Percentiles rank a stretch among this genome's conserved stretches.
Evolutionary conservation across 108 stramenopile species (phyloP).

Genomic region (Fistulifera pelliculosa): DNA sequence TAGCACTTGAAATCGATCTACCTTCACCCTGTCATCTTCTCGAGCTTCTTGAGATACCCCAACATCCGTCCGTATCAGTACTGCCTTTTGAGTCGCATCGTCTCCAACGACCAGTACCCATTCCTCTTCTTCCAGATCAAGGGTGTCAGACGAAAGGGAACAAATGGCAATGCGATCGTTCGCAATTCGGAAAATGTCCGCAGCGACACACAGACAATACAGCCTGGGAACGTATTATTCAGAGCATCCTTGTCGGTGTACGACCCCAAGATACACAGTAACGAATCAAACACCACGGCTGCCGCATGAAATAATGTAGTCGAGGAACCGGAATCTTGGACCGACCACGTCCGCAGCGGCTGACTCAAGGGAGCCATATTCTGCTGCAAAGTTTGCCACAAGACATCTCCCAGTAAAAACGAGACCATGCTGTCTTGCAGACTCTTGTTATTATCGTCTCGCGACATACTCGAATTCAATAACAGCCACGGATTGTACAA

Average conservation of each 20-base stretch:
- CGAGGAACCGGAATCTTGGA: too few species aligned
- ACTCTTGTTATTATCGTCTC: neutral
- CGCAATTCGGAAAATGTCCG: conserved; percentile 44
- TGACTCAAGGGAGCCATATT: conserved; percentile 5
- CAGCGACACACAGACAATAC: conserved; percentile 62
- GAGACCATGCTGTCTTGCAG: conserved; percentile 2
- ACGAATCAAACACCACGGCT: neutral
- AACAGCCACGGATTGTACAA: conserved; percentile 6
- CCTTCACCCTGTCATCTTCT: neutral
- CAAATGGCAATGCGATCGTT: conserved; percentile 71
- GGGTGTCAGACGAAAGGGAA: conserved; percentile 38
- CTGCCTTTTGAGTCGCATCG: neutral
- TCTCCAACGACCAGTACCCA: conserved; percentile 12
- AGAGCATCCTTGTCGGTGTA: neutral
- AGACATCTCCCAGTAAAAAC: conserved; percentile 1
- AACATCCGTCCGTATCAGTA: conserved; percentile 14
- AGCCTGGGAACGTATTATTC: too few species aligned
- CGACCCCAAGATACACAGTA: neutral
- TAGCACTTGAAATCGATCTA: conserved; percentile 2
- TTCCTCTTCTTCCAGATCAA: conserved; percentile 47
- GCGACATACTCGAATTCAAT: neutral
- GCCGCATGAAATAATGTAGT: neutral
- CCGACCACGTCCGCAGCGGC: neutral
- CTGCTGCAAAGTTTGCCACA: conserved; percentile 2
- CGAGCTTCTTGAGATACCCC: neutral